These are phyloP conservation scores for Lineolata rhizophorae DNA, from an alignment of 495 filamentous ascomycete species.

Conservation along the genomic window DNA sequence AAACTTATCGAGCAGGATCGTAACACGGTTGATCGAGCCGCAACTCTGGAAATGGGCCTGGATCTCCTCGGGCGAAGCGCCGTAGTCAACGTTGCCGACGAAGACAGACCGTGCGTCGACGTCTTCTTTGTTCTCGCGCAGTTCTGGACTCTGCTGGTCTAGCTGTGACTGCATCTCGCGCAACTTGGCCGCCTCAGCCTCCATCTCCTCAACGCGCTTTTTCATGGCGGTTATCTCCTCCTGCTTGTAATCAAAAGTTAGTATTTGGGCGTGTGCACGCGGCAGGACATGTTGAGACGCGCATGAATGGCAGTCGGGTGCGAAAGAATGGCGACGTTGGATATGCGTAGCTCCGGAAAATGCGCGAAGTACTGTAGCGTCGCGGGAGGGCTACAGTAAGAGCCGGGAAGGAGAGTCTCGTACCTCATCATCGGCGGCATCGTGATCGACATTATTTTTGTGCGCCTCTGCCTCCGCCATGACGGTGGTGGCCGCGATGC, in stretches of 20 bases:
- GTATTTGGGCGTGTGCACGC: too few species aligned
- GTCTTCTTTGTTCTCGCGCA: conserved; percentile 86
- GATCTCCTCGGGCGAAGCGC: conserved; percentile 92
- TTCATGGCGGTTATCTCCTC: conserved; percentile 98
- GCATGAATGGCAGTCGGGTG: too few species aligned
- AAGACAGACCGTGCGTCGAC: conserved; percentile 92
- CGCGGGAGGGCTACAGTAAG: too few species aligned
- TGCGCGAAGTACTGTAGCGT: neutral
- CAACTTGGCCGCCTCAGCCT: conserved; percentile 88
- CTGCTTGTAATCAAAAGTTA: conserved; percentile 20
- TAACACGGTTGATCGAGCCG: conserved; percentile 94
- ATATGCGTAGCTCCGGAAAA: neutral
- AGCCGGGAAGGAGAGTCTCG: too few species aligned
- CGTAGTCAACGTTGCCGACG: conserved; percentile 97
- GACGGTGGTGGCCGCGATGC: too few species aligned
- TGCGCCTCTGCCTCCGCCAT: too few species aligned
- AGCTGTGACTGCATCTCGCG: conserved; percentile 88
- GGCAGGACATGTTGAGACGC: too few species aligned
- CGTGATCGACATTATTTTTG: too few species aligned
- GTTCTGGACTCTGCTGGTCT: conserved; percentile 61
- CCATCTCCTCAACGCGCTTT: conserved; percentile 93
- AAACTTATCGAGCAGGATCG: conserved; percentile 93
- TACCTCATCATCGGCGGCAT: too few species aligned
- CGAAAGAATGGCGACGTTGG: too few species aligned
- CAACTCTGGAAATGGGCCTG: conserved; percentile 97